Evolutionary conservation across 495 filamentous ascomycete species (phyloP).

Genomic region (Geopyxis carbonaria): DNA sequence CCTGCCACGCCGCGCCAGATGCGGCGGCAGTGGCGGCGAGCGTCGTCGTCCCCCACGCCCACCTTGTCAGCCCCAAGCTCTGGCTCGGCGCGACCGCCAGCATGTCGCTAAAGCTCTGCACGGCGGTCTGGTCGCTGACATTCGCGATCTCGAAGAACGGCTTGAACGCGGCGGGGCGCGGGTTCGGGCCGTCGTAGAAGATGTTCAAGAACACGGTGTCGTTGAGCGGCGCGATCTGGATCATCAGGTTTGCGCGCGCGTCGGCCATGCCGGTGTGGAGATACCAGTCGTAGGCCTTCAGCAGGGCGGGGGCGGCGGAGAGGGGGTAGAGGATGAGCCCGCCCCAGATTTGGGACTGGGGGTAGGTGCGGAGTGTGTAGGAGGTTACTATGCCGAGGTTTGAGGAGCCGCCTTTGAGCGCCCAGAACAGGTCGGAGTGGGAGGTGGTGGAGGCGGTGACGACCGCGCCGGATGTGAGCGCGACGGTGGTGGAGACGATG

Average conservation of each 20-base stretch:
- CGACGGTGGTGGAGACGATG: slow-evolving; percentile 25
- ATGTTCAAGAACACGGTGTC: too few species aligned
- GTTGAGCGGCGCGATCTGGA: background rate
- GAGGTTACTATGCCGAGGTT: slow-evolving; percentile 32
- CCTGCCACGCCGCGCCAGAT: slow-evolving; percentile 1
- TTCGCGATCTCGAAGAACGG: too few species aligned
- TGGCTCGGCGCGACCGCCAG: too few species aligned
- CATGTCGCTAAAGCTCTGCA: too few species aligned
- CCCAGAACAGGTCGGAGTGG: slow-evolving; percentile 38
- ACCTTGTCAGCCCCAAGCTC: too few species aligned
- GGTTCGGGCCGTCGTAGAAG: too few species aligned
- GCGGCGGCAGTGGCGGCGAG: slow-evolving; percentile 10
- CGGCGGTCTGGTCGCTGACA: too few species aligned
- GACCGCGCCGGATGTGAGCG: slow-evolving; percentile 32
- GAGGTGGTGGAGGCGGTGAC: slow-evolving; percentile 29
- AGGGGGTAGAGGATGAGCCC: background rate
- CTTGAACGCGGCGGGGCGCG: too few species aligned
- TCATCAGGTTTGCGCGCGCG: background rate
- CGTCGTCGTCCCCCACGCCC: too few species aligned
- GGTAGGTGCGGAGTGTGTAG: slow-evolving; percentile 12
- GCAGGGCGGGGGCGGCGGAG: background rate
- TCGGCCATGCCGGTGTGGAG: slow-evolving; percentile 3
- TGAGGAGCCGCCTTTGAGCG: slow-evolving; percentile 37
- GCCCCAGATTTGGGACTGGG: slow-evolving; percentile 1
- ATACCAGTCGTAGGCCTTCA: slow-evolving; percentile 19